phyloP scores from a whole-genome alignment of 495 filamentous ascomycete species.

The Pseudoneurospora amorphoporcata region DNA sequence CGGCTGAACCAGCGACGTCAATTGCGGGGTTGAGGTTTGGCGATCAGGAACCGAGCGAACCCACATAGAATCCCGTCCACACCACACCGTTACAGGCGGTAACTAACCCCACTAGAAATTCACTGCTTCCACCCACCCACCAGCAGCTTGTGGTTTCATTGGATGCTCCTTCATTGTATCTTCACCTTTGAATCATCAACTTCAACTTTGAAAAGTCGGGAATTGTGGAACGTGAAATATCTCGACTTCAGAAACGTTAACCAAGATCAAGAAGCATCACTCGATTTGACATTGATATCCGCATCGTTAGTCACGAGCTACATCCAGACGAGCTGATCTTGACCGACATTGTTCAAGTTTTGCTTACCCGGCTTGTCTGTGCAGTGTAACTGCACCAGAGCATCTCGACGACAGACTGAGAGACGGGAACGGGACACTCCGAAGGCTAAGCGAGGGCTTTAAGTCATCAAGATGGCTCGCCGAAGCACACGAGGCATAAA shows the following conservation, averaged over 20 bases:
- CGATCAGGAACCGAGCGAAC: not conserved
- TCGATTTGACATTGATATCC: not conserved
- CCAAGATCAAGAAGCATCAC: not conserved
- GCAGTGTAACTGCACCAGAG: not conserved
- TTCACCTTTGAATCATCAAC: not conserved
- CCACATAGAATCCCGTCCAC: not conserved
- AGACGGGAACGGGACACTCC: not conserved
- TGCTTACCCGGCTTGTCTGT: not conserved
- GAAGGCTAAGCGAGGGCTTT: not conserved
- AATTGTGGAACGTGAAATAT: not conserved
- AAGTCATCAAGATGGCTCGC: slow-evolving; percentile 5
- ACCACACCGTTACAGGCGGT: not conserved
- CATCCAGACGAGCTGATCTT: not conserved
- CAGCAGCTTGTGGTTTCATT: not conserved
- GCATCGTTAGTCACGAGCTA: not conserved
- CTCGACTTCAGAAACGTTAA: not conserved
- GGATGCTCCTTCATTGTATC: not conserved
- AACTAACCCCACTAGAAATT: not conserved
- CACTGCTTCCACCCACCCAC: not conserved
- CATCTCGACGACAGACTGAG: not conserved
- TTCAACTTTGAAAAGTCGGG: not conserved
- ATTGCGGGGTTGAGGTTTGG: not conserved
- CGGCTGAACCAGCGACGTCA: not conserved
- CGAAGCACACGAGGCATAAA: slow-evolving; percentile 12
- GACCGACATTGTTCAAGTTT: not conserved